These are phyloP conservation scores for Russula foetens DNA, from an alignment of 768 basidiomycete genomes.

Conservation along the genomic window DNA sequence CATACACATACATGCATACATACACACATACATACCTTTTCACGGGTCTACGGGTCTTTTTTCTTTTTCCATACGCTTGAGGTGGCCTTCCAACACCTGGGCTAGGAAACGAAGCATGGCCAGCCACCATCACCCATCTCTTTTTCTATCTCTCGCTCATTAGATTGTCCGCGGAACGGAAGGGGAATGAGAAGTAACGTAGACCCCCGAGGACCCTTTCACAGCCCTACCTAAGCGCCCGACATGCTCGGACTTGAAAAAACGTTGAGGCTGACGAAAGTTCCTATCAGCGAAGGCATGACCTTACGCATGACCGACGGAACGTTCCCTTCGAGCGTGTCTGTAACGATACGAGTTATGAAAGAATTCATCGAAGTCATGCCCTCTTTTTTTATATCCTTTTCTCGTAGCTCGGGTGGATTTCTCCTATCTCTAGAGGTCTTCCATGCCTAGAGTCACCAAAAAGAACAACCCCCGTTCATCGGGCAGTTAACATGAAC, in stretches of 20 bases:
- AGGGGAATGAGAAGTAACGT: not conserved
- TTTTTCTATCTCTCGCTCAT: not conserved
- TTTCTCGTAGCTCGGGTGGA: not conserved
- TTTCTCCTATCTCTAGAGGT: not conserved
- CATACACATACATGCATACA: not conserved
- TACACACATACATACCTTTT: not conserved
- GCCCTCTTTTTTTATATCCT: not conserved
- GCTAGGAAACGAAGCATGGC: not conserved
- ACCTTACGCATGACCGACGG: conserved; percentile 6
- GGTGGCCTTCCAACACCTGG: no score
- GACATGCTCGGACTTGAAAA: conserved; percentile 7
- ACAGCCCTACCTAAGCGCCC: conserved; percentile 7
- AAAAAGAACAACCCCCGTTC: not conserved
- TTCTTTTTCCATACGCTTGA: no score
- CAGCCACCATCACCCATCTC: not conserved
- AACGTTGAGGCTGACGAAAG: no score
- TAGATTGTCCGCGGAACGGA: not conserved
- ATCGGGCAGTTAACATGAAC: not conserved
- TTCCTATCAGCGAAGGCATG: no score
- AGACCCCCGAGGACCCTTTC: conserved; percentile 2
- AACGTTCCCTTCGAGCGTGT: conserved; percentile 6
- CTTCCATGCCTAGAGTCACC: not conserved
- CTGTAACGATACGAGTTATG: not conserved
- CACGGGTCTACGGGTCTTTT: no score
- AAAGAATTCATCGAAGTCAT: conserved; percentile 3